phyloP scores from a whole-genome alignment of 805 yeast genomes.

The Candida nitratophila region DNA sequence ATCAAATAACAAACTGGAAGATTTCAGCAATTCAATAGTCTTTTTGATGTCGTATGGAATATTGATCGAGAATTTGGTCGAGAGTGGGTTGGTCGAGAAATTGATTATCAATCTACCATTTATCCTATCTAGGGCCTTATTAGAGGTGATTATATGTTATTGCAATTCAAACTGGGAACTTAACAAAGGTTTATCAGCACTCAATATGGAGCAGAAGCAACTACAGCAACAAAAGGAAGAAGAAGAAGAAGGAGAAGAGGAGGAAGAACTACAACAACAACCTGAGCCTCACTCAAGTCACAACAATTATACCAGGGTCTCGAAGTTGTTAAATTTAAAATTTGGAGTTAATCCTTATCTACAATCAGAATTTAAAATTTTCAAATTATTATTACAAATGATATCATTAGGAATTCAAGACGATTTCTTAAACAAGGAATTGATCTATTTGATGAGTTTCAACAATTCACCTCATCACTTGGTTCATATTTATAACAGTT shows the following conservation, averaged over 20 bases:
- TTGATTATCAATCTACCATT: constrained; percentile 19
- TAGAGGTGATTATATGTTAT: constrained; percentile 37
- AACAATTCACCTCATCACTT: constrained; percentile 17
- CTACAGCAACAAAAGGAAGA: too few relatives aligned
- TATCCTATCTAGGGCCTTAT: constrained; percentile 22
- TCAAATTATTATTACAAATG: constrained; percentile 10
- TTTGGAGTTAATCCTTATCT: constrained; percentile 27
- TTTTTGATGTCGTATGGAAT: constrained; percentile 31
- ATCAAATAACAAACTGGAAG: constrained; percentile 24
- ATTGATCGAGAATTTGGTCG: constrained; percentile 33
- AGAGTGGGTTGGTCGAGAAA: constrained; percentile 28
- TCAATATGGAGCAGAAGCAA: constrained; percentile 9
- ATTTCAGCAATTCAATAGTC: constrained; percentile 28
- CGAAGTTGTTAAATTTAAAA: background rate
- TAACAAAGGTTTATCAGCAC: constrained; percentile 1
- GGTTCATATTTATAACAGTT: background rate
- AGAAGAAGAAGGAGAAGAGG: too few relatives aligned
- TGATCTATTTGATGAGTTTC: constrained; percentile 11
- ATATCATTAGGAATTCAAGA: constrained; percentile 12
- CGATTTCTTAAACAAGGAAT: constrained; percentile 16
- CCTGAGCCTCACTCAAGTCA: too few relatives aligned
- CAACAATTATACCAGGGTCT: background rate
- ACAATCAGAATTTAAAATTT: constrained; percentile 14
- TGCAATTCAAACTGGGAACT: constrained; percentile 40
- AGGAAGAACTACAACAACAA: too few relatives aligned